phyloP scores from a whole-genome alignment of 148 eudicot genomes.

The Gaultheria prostrata region DNA sequence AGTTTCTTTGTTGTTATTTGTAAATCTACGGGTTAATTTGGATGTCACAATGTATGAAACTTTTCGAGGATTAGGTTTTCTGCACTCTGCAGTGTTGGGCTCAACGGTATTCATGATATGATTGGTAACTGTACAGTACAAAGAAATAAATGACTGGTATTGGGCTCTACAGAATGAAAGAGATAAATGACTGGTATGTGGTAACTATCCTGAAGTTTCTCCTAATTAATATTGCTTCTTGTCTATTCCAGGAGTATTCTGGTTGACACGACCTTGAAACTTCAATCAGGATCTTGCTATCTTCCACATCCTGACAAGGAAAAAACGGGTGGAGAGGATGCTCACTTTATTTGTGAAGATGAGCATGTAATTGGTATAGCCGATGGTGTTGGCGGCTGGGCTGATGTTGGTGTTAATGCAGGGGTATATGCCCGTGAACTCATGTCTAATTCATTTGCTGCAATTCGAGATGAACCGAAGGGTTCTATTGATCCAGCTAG shows the following conservation, averaged over 20 bases:
- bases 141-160: neutral
- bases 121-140: neutral
- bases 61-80: neutral
- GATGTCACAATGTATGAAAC: neutral
- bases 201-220: conserved; percentile 18
- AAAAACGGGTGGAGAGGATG: conserved; percentile 94
- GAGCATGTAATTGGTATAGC: conserved; percentile 80
- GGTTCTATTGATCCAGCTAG: conserved; percentile 61
- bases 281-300: conserved; percentile 74
- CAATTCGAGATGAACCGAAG: conserved; percentile 53
- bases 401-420: conserved; percentile 83
- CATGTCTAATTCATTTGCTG: conserved; percentile 76
- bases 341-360: conserved; percentile 78
- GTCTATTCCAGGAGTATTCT: conserved; percentile 37
- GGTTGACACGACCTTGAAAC: conserved; percentile 43
- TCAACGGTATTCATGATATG: neutral
- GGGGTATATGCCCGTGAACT: conserved; percentile 86
- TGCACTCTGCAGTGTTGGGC: conserved; percentile 10
- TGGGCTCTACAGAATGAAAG: neutral
- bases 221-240: conserved; percentile 22
- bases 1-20: neutral
- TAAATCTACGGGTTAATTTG: neutral
- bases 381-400: conserved; percentile 99
- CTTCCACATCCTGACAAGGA: conserved; percentile 88
- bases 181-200: neutral